Evolutionary conservation across 768 basidiomycete species (phyloP), one percentile per base, ranked within the genome.

Genomic region (Ramaria rubella): DNA sequence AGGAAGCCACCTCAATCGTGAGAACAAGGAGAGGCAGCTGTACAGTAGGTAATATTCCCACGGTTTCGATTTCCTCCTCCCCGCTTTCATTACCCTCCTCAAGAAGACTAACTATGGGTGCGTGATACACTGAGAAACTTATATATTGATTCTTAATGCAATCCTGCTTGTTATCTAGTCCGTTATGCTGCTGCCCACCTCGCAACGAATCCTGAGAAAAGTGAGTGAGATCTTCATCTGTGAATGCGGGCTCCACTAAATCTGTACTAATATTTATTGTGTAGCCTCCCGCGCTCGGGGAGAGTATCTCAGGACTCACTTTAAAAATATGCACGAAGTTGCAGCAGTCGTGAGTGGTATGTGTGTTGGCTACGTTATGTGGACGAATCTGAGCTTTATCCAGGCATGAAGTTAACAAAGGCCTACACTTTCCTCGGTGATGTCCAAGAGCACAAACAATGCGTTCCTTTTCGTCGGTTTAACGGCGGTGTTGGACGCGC

Each of bases 271-370:
- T 49, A 23, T 60, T 27, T 11, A 55, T 51, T 61, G 49, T 70
- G 36, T 71, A 95, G 92, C 90, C 72, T 85, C 94, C 68, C 87
- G 83, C 69, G 88, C 94, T 58, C 88, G 89, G 68, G 94, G 94
- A 67, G 93, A 95, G 78, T 94, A 97, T 81, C 84, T 96, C 69
- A 90, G 94, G 67, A 98, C 96, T 48, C 95, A 97, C 79, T 99
- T 96, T 86, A 99, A 99, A 87, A 99, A 98, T 83, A 98, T 96
- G 92, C 86, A 91, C 61, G 96, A 99, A 76, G 96, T 98, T 56
- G 94, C 90, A 51, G 95, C 95, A 62, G 93, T 90, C 63, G 78
- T 97, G 62, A 82, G 86, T 62, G 94, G 94, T 92, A 62, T 67
- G 80, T n/a, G n/a, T 73, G 40, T 30, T 36, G 58, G 58, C 21